These are phyloP conservation scores for barley (Hordeum vulgare) DNA, from an alignment of 176 grass and related monocot genomes.

Conservation along the genomic window DNA sequence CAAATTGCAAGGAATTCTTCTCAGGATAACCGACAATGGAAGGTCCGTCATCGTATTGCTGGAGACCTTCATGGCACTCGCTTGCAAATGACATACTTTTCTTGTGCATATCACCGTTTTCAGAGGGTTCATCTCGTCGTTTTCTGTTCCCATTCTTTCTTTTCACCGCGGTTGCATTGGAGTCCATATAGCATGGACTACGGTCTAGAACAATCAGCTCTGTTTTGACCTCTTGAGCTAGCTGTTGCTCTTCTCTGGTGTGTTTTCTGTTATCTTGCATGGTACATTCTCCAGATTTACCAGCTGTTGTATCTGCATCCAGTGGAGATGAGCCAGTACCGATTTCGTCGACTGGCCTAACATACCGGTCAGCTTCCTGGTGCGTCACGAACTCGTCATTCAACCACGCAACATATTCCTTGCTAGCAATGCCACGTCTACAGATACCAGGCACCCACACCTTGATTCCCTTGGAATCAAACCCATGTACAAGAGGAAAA, in stretches of 20 bases:
- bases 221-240: no score
- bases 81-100: background rate
- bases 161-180: background rate
- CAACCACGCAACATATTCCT: slow-evolving; percentile 41
- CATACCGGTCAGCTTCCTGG: slow-evolving; percentile 15
- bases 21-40: background rate
- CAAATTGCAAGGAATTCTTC: background rate
- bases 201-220: no score
- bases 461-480: background rate
- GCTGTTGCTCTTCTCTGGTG: no score
- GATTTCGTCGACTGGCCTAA: background rate
- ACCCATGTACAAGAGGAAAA: background rate
- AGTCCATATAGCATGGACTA: background rate
- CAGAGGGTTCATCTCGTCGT: background rate
- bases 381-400: background rate
- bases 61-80: background rate
- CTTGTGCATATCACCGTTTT: background rate
- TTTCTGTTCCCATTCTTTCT: slow-evolving; percentile 4
- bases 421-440: slow-evolving; percentile 37
- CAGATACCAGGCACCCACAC: slow-evolving; percentile 31
- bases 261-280: no score
- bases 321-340: background rate
- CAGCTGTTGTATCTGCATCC: background rate
- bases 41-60: background rate
- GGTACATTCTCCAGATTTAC: no score